These are phyloP conservation scores for Penicillium sp. DNA, from an alignment of 2,329 filamentous ascomycete genomes.

Conservation along the genomic window DNA sequence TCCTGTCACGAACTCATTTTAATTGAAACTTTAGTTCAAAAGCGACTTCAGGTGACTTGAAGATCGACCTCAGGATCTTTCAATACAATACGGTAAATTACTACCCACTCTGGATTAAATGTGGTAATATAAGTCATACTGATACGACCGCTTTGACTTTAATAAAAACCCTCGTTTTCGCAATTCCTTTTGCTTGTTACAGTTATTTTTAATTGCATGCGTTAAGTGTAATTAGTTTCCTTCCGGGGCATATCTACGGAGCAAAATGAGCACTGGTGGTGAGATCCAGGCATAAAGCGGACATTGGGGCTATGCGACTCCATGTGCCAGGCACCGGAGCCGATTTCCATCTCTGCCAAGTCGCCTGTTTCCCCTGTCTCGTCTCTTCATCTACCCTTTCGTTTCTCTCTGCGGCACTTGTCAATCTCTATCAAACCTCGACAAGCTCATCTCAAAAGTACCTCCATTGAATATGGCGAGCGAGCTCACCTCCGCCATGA, in stretches of 20 bases:
- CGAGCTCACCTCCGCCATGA: slow-evolving; percentile 54
- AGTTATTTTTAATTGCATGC: neutral
- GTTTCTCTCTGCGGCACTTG: neutral
- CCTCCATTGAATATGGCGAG: slow-evolving; percentile 33
- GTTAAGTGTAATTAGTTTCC: too few species aligned
- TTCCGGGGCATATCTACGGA: too few species aligned
- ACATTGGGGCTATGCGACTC: neutral
- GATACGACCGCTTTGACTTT: neutral
- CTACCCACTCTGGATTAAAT: too few species aligned
- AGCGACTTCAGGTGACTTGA: too few species aligned
- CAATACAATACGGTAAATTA: neutral
- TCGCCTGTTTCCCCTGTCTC: slow-evolving; percentile 6
- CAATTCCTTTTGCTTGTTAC: neutral
- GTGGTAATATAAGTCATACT: neutral
- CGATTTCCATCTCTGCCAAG: neutral
- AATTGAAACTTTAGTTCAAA: too few species aligned
- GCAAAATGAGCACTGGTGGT: neutral
- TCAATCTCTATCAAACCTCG: neutral
- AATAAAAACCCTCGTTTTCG: neutral
- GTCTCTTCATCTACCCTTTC: neutral
- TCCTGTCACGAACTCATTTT: too few species aligned
- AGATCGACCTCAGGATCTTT: neutral
- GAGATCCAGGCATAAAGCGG: neutral
- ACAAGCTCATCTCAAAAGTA: neutral
- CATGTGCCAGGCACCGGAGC: neutral